phyloP scores from a whole-genome alignment of 2,329 filamentous ascomycete genomes.

The Clarireedia hainanense region DNA sequence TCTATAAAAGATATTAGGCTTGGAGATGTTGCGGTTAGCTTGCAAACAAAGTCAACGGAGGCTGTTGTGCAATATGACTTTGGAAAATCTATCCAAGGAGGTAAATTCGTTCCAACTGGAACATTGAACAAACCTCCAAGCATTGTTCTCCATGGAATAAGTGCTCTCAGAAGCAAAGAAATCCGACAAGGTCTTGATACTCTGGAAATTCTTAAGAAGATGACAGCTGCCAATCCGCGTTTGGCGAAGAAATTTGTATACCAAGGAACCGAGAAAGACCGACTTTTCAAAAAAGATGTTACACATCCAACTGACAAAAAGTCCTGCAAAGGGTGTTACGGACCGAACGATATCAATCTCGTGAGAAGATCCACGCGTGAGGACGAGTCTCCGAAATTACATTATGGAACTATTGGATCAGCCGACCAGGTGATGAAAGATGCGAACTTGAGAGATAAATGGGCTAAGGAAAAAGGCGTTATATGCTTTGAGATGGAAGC shows the following conservation, averaged over 20 bases:
- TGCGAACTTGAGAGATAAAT: not conserved
- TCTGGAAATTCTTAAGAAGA: not conserved
- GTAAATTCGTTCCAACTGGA: not conserved
- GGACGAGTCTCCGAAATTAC: conserved; percentile 31
- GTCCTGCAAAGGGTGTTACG: not conserved
- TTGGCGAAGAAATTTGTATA: conserved; percentile 3
- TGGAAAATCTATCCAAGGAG: conserved; percentile 13
- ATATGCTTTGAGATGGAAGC: conserved; percentile 12
- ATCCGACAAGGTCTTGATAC: not conserved
- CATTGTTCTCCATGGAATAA: not conserved
- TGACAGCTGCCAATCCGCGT: not conserved
- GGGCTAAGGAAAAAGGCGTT: not conserved
- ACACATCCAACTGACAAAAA: conserved; percentile 11
- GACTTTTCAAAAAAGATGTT: conserved; percentile 22
- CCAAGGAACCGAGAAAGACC: conserved; percentile 19
- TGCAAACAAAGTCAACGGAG: conserved; percentile 6
- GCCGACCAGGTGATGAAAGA: conserved; percentile 11
- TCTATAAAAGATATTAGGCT: conserved; percentile 11
- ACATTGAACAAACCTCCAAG: conserved; percentile 1
- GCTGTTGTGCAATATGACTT: conserved; percentile 24
- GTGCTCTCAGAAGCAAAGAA: not conserved
- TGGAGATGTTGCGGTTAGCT: conserved; percentile 14
- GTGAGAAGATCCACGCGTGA: not conserved
- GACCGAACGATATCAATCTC: not conserved
- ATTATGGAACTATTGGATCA: conserved; percentile 8